Base-by-base conservation (phyloP, 495 filamentous ascomycete species). In the Aeminium ludgeri region DNA sequence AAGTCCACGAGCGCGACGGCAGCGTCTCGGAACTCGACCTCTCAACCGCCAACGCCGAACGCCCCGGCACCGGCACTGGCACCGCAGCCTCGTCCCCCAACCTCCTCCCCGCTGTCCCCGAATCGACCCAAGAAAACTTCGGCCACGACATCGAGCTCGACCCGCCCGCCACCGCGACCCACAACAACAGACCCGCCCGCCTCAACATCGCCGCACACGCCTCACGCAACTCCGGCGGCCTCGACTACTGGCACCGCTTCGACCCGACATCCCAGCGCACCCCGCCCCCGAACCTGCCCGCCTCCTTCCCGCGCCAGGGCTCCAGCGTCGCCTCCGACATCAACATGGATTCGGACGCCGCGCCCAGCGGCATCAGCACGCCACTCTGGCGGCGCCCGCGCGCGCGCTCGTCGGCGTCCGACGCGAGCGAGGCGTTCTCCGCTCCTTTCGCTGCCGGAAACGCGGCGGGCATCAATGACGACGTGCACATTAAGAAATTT, bases 161-260 rank as follows among this genome's bases (percentile, higher is more conserved):
- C 23, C 23, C 23, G 23, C 23, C 3, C 4, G 8, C 4, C 8
- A 40, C 61, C 2, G 57, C 49, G n/a, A 46, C 51, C 12, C 47
- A 50, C 6, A 49, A 55, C n/a, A 57, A 39, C 17, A 50, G 60
- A n/a, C 60, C 64, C 6, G 60, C 73, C n/a, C 66, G 70, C 11
- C 38, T 47, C 32, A 75, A 67, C 39, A 75, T 65, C 38, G 41
- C 44, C 17, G 19, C 31, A 11, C 79, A 86, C 38, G 79, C 74
- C 0, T 65, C 74, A 45, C 71, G 65, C 20, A 78, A 85, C 43
- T 77, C 75, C 2, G 77, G 73, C 29, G 80, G 80, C 3, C 66
- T 73, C 29, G 69, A 75, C 1, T 92, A 82, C 53, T 92, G 83
- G 85, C 78, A 86, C 42, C 75, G 67, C 0, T 79, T 85, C 46